These are phyloP conservation scores for Macrolepiota dolichaula DNA, from an alignment of 768 basidiomycete genomes.

Conservation along the genomic window DNA sequence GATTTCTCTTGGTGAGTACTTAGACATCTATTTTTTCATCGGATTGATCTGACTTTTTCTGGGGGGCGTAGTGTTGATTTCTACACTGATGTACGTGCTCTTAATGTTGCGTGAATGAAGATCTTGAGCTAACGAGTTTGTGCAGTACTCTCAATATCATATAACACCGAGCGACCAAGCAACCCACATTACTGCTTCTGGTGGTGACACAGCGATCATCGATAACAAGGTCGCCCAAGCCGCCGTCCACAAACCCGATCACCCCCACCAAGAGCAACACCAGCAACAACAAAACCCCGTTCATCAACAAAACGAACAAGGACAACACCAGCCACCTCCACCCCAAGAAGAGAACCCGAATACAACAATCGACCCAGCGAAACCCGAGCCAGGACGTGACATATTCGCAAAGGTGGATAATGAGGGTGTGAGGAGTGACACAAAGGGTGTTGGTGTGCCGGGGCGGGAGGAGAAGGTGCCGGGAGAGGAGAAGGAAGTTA, in stretches of 20 bases:
- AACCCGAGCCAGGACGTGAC: slow-evolving; percentile 72
- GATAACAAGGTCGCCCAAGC: slow-evolving; percentile 31
- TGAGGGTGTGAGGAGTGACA: slow-evolving; percentile 44
- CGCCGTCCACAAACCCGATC: not conserved
- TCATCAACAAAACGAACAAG: not conserved
- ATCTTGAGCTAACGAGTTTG: slow-evolving; percentile 4
- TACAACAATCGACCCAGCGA: slow-evolving; percentile 37
- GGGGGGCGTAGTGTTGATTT: slow-evolving; percentile 55
- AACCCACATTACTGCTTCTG: slow-evolving; percentile 49
- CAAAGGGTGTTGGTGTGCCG: slow-evolving; percentile 11
- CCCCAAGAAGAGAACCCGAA: slow-evolving; percentile 24
- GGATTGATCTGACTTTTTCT: not conserved
- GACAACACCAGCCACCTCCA: slow-evolving; percentile 4
- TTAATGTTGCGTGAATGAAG: not conserved
- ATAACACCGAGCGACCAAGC: slow-evolving; percentile 37
- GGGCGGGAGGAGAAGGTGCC: slow-evolving; percentile 10
- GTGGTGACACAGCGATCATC: slow-evolving; percentile 54
- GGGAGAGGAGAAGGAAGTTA: slow-evolving; percentile 34
- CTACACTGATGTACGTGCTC: slow-evolving; percentile 54
- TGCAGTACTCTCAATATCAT: slow-evolving; percentile 58
- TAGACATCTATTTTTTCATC: not conserved
- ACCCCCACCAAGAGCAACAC: not conserved
- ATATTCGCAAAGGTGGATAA: slow-evolving; percentile 40
- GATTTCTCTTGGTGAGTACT: slow-evolving; percentile 82
- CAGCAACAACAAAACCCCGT: not conserved